A percentile compares a stretch with the other conserved stretches of the same genome.
Evolutionary conservation across 2,329 filamentous ascomycete species (phyloP).

Genomic region (Neonectria coccinea): DNA sequence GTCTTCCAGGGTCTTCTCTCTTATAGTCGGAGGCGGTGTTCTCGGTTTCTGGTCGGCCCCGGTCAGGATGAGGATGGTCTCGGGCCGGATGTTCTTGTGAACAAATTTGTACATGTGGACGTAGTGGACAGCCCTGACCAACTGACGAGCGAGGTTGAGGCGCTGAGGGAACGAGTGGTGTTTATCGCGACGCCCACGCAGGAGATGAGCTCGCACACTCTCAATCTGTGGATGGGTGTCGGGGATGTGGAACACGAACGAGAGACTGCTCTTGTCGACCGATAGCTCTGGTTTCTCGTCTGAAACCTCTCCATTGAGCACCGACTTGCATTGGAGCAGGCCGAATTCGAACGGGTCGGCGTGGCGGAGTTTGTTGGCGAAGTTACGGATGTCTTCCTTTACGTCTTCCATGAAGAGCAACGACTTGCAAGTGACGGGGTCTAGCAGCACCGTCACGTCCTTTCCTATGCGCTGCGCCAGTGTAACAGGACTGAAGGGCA

Average conservation of each 20-base stretch:
- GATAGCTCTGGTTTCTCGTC: not conserved
- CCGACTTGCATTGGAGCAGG: constrained; percentile 18
- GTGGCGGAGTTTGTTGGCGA: constrained; percentile 17
- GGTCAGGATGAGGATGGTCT: constrained; percentile 53
- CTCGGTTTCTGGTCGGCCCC: not conserved
- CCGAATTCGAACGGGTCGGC: constrained; percentile 20
- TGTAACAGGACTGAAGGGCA: not conserved
- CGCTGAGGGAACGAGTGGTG: constrained; percentile 14
- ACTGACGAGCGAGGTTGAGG: constrained; percentile 20
- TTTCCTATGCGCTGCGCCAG: not conserved
- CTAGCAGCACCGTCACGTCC: not conserved
- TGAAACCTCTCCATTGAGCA: not conserved
- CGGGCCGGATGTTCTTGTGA: constrained; percentile 60
- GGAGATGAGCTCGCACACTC: not conserved
- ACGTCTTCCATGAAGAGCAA: not conserved
- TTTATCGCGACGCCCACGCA: not conserved
- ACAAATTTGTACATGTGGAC: constrained; percentile 57
- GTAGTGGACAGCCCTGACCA: constrained; percentile 48
- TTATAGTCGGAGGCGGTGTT: not conserved
- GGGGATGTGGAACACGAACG: constrained; percentile 7
- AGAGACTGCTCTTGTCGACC: not conserved
- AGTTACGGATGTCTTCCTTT: not conserved
- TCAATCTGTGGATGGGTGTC: not conserved
- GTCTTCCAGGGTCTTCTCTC: not conserved
- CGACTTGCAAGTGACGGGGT: not conserved